These are phyloP conservation scores for Ustilago nuda DNA, from an alignment of 1,284 basidiomycete species.

Conservation along the genomic window DNA sequence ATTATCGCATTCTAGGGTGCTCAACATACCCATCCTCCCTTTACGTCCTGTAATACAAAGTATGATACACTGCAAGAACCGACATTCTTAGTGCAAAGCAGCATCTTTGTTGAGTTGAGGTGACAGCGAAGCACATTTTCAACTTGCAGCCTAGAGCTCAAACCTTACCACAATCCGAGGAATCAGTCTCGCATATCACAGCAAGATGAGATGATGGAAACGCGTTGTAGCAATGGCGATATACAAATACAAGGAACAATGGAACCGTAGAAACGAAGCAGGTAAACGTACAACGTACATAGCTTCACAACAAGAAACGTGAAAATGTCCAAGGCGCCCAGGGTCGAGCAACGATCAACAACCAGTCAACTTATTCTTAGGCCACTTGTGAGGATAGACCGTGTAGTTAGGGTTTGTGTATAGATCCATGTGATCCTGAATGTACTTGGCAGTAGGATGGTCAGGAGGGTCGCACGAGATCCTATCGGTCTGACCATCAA, in stretches of 20 bases:
- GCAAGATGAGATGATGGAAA: background rate
- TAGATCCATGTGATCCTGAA: constrained; percentile 59
- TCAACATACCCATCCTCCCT: constrained; percentile 47
- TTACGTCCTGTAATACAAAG: background rate
- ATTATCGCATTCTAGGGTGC: constrained; percentile 37
- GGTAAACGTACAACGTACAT: background rate
- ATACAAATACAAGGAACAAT: constrained; percentile 17
- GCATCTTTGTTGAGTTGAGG: too few relatives aligned
- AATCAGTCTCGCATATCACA: background rate
- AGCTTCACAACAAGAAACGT: background rate
- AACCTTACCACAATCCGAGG: too few relatives aligned
- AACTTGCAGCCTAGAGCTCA: too few relatives aligned
- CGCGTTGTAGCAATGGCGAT: background rate
- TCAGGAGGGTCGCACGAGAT: constrained; percentile 63
- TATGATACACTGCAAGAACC: constrained; percentile 12
- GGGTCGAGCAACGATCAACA: constrained; percentile 20
- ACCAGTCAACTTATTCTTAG: constrained; percentile 60
- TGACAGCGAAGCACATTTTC: too few relatives aligned
- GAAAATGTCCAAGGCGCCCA: too few relatives aligned
- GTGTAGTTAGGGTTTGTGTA: constrained; percentile 68
- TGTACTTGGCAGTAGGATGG: constrained; percentile 65
- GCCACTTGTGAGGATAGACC: constrained; percentile 46
- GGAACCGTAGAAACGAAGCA: background rate
- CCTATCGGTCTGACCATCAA: constrained; percentile 42
- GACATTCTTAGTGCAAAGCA: too few relatives aligned